Evolutionary conservation across 1,284 basidiomycete genomes (phyloP), one percentile per base, ranked within the genome.

Genomic region (Sutorius eximius): DNA sequence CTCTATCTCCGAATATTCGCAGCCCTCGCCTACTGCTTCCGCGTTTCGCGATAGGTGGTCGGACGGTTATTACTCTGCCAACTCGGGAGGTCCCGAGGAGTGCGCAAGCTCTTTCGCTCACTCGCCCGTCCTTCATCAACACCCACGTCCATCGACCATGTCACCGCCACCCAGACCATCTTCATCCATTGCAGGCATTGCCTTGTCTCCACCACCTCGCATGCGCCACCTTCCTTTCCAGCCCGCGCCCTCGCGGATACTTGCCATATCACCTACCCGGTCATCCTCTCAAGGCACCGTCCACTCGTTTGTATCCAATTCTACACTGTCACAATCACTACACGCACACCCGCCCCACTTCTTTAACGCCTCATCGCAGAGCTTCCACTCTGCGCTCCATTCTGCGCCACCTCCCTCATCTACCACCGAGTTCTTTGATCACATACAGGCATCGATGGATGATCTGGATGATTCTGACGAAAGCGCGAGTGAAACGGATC

Each of bases 371-470:
- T 55, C 67, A 16, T 65, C 67, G 37, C 60, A 67, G 56, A 70
- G 73, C 22, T 73, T 75, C 41, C 66, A 73, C 30, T 66, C 74
- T 51, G 70, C 77, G 10, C 73, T 77, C 47, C 75, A 80, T 46
- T 82, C 80, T 38, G 82, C 81, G 57, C 79, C 80, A n/a, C 81
- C 82, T 29, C 74, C 78, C 11, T 76, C 82, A 11, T 82, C 85
- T 11, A 81, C 85, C 0, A 80, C 83, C 29, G 82, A 81, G 42
- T 90, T 90, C 75, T 90, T 90, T 68, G 87, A 90, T 69, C 79
- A 73, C 56, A 82, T 90, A 50, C 84, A 89, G 61, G 73, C 76
- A 84, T 64, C 81, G 20, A 82, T 89, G 80, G 85, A 87, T 62
- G 86, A 85, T 58, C 71, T 87, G 47, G 84, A 87, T 55, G 71